phyloP scores from a whole-genome alignment of 2,329 filamentous ascomycete genomes.

The Penicillium sp. region DNA sequence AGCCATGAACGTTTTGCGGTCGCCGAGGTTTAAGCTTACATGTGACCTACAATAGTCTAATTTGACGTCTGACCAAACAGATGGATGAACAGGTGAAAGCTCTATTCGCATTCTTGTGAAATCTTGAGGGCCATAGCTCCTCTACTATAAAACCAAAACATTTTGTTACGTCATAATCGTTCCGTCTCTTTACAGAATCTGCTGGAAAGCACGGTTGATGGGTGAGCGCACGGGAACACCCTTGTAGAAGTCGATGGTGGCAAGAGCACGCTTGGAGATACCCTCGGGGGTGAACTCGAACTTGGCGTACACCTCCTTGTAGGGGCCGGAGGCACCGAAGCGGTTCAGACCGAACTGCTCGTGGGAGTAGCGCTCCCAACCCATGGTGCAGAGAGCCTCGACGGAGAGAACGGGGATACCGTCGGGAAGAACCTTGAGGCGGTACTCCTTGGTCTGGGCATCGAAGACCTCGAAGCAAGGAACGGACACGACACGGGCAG shows the following conservation, averaged over 20 bases:
- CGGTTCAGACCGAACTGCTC: conserved; percentile 99
- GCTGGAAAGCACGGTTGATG: conserved; percentile 95
- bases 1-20: neutral
- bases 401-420: conserved; percentile 91
- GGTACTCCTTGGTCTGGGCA: conserved; percentile 90
- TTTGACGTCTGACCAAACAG: neutral
- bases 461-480: conserved; percentile 98
- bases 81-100: conserved; percentile 8
- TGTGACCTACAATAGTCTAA: neutral
- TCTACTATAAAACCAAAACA: conserved; percentile 28
- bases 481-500: conserved; percentile 89
- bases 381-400: conserved; percentile 95
- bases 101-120: conserved; percentile 29
- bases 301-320: conserved; percentile 99
- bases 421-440: conserved; percentile 86
- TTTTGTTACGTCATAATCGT: conserved; percentile 21
- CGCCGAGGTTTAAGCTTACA: neutral
- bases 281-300: conserved; percentile 99
- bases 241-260: conserved; percentile 98
- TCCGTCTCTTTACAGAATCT: conserved; percentile 71
- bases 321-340: conserved; percentile 95
- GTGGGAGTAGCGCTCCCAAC: conserved; percentile 98
- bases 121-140: conserved; percentile 26
- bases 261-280: conserved; percentile 88
- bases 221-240: conserved; percentile 89